Evolutionary conservation across 1,284 basidiomycete species (phyloP).

Genomic region (Tremellales sp.): DNA sequence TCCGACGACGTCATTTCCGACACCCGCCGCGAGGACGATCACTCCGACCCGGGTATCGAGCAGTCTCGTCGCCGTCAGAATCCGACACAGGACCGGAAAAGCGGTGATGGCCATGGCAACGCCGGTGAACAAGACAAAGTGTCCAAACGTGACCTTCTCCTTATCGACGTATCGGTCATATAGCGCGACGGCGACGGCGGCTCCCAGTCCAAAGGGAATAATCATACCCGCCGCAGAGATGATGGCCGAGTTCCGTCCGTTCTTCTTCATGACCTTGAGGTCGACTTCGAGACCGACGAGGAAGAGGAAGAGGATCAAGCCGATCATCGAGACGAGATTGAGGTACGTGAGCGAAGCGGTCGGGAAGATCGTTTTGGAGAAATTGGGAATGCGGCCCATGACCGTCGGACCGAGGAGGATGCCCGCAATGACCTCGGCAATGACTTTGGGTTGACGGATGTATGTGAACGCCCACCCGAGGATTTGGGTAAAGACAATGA

Average conservation of each 20-base stretch:
- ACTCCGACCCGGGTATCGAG: conserved; percentile 91
- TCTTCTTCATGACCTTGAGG: conserved; percentile 67
- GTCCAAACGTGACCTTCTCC: conserved; percentile 60
- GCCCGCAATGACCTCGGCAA: conserved; percentile 81
- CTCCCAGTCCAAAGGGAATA: conserved; percentile 79
- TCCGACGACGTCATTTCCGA: conserved; percentile 79
- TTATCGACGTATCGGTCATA: conserved; percentile 72
- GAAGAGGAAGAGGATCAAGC: conserved; percentile 87
- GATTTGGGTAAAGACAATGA: conserved; percentile 69
- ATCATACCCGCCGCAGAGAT: conserved; percentile 64
- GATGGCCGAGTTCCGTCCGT: conserved; percentile 60
- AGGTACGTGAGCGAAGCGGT: conserved; percentile 67
- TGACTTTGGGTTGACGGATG: conserved; percentile 78
- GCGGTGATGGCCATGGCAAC: conserved; percentile 89
- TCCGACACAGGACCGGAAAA: conserved; percentile 85
- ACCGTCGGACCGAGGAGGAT: conserved; percentile 72
- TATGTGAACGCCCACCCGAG: conserved; percentile 61
- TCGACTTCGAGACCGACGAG: conserved; percentile 92
- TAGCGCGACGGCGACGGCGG: conserved; percentile 71
- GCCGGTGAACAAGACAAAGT: conserved; percentile 92
- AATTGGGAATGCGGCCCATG: conserved; percentile 67
- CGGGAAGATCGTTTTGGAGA: conserved; percentile 80
- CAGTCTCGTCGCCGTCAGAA: conserved; percentile 58
- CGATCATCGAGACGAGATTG: conserved; percentile 85
- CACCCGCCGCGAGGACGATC: conserved; percentile 87